These are phyloP conservation scores for Leccinum imitatum DNA, from an alignment of 768 basidiomycete species.

Conservation along the genomic window DNA sequence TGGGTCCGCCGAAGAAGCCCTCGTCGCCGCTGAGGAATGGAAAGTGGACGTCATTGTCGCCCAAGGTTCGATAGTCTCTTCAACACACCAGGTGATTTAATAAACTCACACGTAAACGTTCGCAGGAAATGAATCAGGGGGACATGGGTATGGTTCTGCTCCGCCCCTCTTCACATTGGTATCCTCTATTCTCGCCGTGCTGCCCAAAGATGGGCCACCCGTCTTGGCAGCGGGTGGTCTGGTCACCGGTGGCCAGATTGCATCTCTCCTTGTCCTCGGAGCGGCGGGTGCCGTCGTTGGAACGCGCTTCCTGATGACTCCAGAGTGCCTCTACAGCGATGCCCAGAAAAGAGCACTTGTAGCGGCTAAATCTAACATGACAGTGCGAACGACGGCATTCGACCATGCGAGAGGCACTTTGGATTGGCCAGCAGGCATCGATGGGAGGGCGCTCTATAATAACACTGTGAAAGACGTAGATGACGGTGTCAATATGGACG, in stretches of 20 bases:
- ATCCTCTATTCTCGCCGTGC: slow-evolving; percentile 47
- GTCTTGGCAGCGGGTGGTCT: slow-evolving; percentile 78
- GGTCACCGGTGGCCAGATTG: slow-evolving; percentile 62
- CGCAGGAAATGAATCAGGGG: slow-evolving; percentile 76
- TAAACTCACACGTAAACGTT: slow-evolving; percentile 3
- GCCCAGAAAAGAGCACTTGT: slow-evolving; percentile 54
- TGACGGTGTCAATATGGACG: slow-evolving; percentile 43
- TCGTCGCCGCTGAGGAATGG: slow-evolving; percentile 61
- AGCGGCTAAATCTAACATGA: slow-evolving; percentile 42
- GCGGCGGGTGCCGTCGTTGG: slow-evolving; percentile 69
- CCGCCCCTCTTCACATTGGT: slow-evolving; percentile 62
- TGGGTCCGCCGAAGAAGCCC: slow-evolving; percentile 58
- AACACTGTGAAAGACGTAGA: slow-evolving; percentile 58
- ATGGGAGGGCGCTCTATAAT: slow-evolving; percentile 51
- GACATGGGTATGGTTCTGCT: slow-evolving; percentile 62
- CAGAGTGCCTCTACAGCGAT: slow-evolving; percentile 59
- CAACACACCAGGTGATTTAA: background rate
- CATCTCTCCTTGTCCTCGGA: slow-evolving; percentile 63
- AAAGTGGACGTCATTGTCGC: slow-evolving; percentile 72
- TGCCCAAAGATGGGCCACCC: slow-evolving; percentile 45
- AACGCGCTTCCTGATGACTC: slow-evolving; percentile 71
- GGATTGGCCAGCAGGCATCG: slow-evolving; percentile 60
- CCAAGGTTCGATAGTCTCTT: slow-evolving; percentile 53
- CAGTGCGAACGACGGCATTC: slow-evolving; percentile 63
- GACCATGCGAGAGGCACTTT: slow-evolving; percentile 55